A percentile compares a stretch with the other conserved stretches of the same genome.
Evolutionary conservation across 1,284 basidiomycete species (phyloP).

Genomic region (Marasmius oreades): DNA sequence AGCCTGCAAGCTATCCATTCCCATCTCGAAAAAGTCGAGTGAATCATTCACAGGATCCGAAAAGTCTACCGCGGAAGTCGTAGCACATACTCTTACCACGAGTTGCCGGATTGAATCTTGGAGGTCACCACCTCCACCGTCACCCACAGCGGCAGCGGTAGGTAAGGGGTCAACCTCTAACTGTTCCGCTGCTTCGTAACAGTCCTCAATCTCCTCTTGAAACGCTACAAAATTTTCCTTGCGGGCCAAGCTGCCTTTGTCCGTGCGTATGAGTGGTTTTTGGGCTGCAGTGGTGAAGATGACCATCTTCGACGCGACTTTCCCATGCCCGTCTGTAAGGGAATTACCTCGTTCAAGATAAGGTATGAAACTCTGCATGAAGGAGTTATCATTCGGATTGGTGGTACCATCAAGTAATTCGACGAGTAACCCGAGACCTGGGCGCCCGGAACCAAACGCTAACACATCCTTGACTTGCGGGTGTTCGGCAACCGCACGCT

Average conservation of each 20-base stretch:
- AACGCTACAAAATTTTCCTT: slow-evolving; percentile 24
- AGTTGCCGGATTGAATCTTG: slow-evolving; percentile 17
- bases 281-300: slow-evolving; percentile 3
- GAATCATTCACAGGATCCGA: slow-evolving; percentile 16
- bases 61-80: slow-evolving; percentile 10
- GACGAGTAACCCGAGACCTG: slow-evolving; percentile 31
- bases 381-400: slow-evolving; percentile 7
- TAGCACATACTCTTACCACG: slow-evolving; percentile 11
- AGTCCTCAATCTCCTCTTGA: slow-evolving; percentile 27
- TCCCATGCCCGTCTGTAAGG: slow-evolving; percentile 27
- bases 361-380: slow-evolving; percentile 19
- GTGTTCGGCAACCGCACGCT: slow-evolving; percentile 28
- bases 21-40: slow-evolving; percentile 32
- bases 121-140: slow-evolving; percentile 11
- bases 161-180: slow-evolving; percentile 21
- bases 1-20: slow-evolving; percentile 35
- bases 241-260: slow-evolving; percentile 13
- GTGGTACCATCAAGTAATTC: slow-evolving; percentile 24
- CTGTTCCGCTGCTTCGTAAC: slow-evolving; percentile 22
- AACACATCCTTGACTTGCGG: slow-evolving; percentile 32
- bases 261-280: slow-evolving; percentile 10
- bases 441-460: slow-evolving; percentile 32
- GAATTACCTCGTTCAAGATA: slow-evolving; percentile 31
- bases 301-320: slow-evolving; percentile 9
- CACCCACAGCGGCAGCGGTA: too few species aligned